Evolutionary conservation across 1,284 basidiomycete species (phyloP), one percentile per base, ranked within the genome.

Genomic region (Pisolithus thermaeus): DNA sequence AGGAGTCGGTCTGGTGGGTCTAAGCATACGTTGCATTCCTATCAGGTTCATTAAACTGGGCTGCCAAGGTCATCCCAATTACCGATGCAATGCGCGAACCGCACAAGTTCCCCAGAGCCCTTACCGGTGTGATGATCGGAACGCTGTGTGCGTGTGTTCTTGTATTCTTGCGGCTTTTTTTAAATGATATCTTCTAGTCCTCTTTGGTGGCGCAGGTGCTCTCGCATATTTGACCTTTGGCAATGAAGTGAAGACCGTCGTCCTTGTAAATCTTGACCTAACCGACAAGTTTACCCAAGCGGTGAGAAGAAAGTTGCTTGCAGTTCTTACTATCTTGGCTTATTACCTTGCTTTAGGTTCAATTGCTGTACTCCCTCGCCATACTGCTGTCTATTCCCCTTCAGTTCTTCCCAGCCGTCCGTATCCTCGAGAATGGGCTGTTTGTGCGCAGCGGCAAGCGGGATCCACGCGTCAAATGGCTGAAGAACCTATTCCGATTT

Each of bases 51-150:
- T 44, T 65, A 32, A 50, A 6, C 20, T 39, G 23, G 2, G 14
- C 47, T 35, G 27, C 27, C 11, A 52, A 85, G 76, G 76, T 99
- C 56, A 93, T 99, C 58, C 96, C 97, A 11, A 97, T 99, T 61
- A 94, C 92, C 7, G 95, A 99, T 65, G 85, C 92, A 5, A 99
- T 99, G 96, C 77, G 78, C 25, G 90, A 98, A 69, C 97, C 97
- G 2, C 83, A 83, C 61, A 93, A 92, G 70, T 97, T 99, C 78
- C 94, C 96, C 2, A 75, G 70, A 41, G 92, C 90, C 1, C 71
- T 99, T 36, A 89, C 90, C 3, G 90, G 88, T 8, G 95, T 98
- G 52, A 98, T 99, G 94, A 63, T 89, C 9, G 84, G 83, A 64
- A 74, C 92, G 36, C 81, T 86, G 52, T 67, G 82, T 88, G 62